Evolutionary conservation across 2,329 filamentous ascomycete species (phyloP).

Genomic region (Fusarium compactum): DNA sequence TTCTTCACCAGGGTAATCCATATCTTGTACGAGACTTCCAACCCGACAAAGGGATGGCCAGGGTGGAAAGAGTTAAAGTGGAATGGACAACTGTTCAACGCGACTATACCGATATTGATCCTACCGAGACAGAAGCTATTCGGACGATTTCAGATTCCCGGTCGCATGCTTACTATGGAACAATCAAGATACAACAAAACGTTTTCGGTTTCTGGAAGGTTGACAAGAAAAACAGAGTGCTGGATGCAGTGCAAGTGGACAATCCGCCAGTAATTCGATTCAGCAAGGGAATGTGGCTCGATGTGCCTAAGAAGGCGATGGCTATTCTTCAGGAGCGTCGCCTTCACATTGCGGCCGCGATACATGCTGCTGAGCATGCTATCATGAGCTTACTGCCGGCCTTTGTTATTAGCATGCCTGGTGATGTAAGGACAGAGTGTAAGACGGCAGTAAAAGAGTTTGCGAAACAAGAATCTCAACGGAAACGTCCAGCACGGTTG

Average conservation of each 20-base stretch:
- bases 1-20: slow-evolving; percentile 92
- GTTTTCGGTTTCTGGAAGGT: slow-evolving; percentile 98
- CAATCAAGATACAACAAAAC: slow-evolving; percentile 85
- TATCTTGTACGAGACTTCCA: slow-evolving; percentile 93
- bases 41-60: slow-evolving; percentile 83
- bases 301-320: slow-evolving; percentile 83
- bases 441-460: slow-evolving; percentile 92
- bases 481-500: slow-evolving; percentile 87
- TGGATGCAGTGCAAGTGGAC: slow-evolving; percentile 93
- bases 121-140: slow-evolving; percentile 90
- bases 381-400: slow-evolving; percentile 88
- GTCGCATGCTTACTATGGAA: slow-evolving; percentile 84
- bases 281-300: slow-evolving; percentile 95
- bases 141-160: slow-evolving; percentile 73
- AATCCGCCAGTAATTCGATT: slow-evolving; percentile 89
- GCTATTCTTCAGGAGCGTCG: slow-evolving; percentile 79
- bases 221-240: slow-evolving; percentile 84
- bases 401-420: slow-evolving; percentile 89
- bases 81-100: slow-evolving; percentile 96
- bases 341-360: slow-evolving; percentile 87
- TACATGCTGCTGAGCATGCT: slow-evolving; percentile 95
- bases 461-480: slow-evolving; percentile 72
- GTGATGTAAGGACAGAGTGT: slow-evolving; percentile 94
- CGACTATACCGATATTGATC: slow-evolving; percentile 94
- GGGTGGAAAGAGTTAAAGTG: slow-evolving; percentile 88